Base-by-base conservation (phyloP, 2,329 filamentous ascomycete species). In the Botryotinia narcissicola region DNA sequence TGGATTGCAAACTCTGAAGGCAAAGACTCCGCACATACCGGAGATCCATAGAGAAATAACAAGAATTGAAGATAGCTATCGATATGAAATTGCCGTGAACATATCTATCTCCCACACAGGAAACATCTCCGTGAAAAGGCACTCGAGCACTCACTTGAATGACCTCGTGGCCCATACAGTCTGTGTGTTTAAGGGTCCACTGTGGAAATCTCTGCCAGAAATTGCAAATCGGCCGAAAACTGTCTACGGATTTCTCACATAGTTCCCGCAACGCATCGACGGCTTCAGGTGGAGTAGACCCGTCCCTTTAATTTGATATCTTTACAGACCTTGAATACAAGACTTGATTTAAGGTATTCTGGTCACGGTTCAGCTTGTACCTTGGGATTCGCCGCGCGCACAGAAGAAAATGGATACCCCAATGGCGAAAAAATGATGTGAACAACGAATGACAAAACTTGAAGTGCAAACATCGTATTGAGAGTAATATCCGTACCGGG, bases 171-270 rank as follows among this genome's bases (percentile, higher is more conserved):
- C n/a, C n/a, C 18, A 16, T 32, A 57, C 29, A 7, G 51, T 69
- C 66, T 69, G 66, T 69, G 66, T 57, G 51, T 32, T 32, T 69
- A 42, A 44, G 66, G 66, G 48, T 44, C 66, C 66, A 35, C n/a
- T 29, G n/a, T 16, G 48, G 40, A 57, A 54, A 40, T 68, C 35
- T 68, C 35, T 68, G n/a, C 64, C 46, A 54, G 14, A 42, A 32
- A 69, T 32, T 42, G 25, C 48, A 57, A 69, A 44, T 32, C 40
- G 32, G 35, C 46, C 64, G 35, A 29, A 9, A 37, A 54, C 25
- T 54, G n/a, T 54, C 46, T 29, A 37, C 20, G 25, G 14, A 67
- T 57, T n/a, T 68, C 64, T 57, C 14, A 46, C 20, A n/a, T 68
- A 42, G 64, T 68, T 68, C 37, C 35, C 25, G 25, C 64, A 42